These are phyloP conservation scores for Umbilicus rupestris DNA, from an alignment of 164 flowering plant species.

Conservation along the genomic window DNA sequence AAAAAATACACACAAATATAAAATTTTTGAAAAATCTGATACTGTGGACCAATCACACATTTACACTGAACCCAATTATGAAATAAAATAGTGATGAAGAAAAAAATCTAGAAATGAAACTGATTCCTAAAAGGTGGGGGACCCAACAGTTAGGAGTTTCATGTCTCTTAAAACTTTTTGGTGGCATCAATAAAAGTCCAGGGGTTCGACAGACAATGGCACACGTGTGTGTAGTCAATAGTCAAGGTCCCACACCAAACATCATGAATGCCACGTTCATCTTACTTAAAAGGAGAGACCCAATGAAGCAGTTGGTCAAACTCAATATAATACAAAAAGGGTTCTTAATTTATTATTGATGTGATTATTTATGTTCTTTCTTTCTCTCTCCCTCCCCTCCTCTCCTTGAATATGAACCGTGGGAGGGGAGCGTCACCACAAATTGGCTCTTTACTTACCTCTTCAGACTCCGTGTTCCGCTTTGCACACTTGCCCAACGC, in stretches of 20 bases:
- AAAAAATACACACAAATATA: background rate
- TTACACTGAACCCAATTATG: background rate
- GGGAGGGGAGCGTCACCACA: background rate
- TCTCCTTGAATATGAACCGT: constrained; percentile 2
- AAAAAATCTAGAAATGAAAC: background rate
- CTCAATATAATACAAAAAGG: too few species aligned
- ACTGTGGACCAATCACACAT: background rate
- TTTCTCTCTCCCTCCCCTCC: background rate
- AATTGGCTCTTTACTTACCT: background rate
- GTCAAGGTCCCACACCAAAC: background rate
- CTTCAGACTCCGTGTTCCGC: background rate
- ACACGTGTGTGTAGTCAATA: background rate
- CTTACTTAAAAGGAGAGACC: too few species aligned
- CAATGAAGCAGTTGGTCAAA: too few species aligned
- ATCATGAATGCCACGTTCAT: background rate
- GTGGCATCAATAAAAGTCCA: constrained; percentile 3
- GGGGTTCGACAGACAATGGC: background rate
- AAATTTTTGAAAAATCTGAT: background rate
- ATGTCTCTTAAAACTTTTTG: constrained; percentile 1
- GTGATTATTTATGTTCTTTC: background rate
- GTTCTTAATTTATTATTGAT: background rate
- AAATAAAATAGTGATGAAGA: background rate
- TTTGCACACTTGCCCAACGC: background rate
- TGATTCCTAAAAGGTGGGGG: background rate
- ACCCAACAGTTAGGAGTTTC: constrained; percentile 1